These are phyloP conservation scores for Glycine soja DNA, from an alignment of 306 rosid genomes.

Conservation along the genomic window DNA sequence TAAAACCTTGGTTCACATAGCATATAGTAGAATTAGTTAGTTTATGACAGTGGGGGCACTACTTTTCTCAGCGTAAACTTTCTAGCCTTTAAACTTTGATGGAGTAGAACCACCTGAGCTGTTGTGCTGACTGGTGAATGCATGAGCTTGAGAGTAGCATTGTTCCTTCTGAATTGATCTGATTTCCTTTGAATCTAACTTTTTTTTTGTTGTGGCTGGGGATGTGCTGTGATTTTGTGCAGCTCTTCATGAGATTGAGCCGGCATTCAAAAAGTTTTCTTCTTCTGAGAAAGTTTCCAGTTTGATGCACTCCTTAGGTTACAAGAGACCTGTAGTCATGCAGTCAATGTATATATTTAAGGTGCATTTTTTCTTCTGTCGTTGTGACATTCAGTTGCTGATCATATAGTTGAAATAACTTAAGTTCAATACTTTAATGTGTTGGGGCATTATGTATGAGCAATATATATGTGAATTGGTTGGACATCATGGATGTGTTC, in stretches of 20 bases:
- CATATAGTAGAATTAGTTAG: neutral
- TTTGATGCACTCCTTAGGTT: constrained; percentile 76
- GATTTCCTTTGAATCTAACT: constrained; percentile 28
- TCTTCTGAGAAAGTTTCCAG: constrained; percentile 69
- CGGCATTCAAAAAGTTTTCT: constrained; percentile 78
- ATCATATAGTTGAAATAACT: constrained; percentile 32
- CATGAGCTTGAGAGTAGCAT: constrained; percentile 14
- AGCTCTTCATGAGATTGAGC: constrained; percentile 90
- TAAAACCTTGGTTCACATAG: too few species aligned
- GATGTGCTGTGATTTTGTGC: constrained; percentile 45
- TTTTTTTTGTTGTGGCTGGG: constrained; percentile 30
- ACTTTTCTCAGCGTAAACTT: neutral
- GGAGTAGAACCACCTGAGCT: constrained; percentile 11
- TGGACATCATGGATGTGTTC: neutral
- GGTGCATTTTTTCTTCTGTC: constrained; percentile 56
- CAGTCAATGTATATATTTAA: constrained; percentile 98
- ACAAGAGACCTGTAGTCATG: constrained; percentile 77
- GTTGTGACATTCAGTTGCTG: constrained; percentile 26
- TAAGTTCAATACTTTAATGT: constrained; percentile 2
- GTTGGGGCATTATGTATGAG: constrained; percentile 21
- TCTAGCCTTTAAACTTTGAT: neutral
- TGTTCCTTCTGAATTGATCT: constrained; percentile 25
- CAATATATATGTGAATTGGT: constrained; percentile 5
- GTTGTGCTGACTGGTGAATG: constrained; percentile 31
- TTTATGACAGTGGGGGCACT: constrained; percentile 1